Base-by-base conservation (phyloP, 768 basidiomycete genomes). In the Termitomyces sp. region DNA sequence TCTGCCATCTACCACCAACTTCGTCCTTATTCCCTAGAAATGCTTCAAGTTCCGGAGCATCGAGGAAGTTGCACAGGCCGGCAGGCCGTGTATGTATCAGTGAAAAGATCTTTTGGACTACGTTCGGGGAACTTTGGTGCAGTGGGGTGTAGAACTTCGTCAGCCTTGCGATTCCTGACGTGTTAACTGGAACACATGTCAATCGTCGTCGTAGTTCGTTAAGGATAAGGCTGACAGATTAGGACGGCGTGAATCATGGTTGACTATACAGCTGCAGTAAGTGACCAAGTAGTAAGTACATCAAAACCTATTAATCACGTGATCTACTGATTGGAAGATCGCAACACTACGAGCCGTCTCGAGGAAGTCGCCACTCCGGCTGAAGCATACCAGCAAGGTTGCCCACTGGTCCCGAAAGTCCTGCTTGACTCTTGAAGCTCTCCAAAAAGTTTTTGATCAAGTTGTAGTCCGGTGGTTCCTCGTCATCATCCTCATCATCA, bases 401-500 rank as follows among this genome's bases (percentile, higher is more conserved):
- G 53, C 95, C 81, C 14, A 97, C 95, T 24, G 95, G 97, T 1
- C 97, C 97, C 26, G 91, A 84, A 50, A 91, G 71, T 24, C 97
- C 97, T 8, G 69, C 89, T 67, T 99, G 97, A 61, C 87, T 87
- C 68, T 92, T 93, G 78, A 92, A 98, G 71, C 94, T 96, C 75
- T 97, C 94, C 70, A 98, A 72, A 71, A 99, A 94, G 70, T 97
- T 96, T 73, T 93, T 96, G 76, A 98, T 96, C 65, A 98, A 74
- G 63, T 86, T 86, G 71, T 95, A 97, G 69, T 99, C 93, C 66
- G 83, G 77, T 37, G 77, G 76, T n/a, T 71, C 77, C 43, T 74
- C 75, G 29, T 76, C 83, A 7, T 77, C 82, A 14, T 67, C 65
- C 65, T 77, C 43, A 63, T 81, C 66, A 49, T 68, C 75, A 56